These are phyloP conservation scores for Zygotorulaspora danielsina DNA, from an alignment of 805 yeast species.

Conservation along the genomic window DNA sequence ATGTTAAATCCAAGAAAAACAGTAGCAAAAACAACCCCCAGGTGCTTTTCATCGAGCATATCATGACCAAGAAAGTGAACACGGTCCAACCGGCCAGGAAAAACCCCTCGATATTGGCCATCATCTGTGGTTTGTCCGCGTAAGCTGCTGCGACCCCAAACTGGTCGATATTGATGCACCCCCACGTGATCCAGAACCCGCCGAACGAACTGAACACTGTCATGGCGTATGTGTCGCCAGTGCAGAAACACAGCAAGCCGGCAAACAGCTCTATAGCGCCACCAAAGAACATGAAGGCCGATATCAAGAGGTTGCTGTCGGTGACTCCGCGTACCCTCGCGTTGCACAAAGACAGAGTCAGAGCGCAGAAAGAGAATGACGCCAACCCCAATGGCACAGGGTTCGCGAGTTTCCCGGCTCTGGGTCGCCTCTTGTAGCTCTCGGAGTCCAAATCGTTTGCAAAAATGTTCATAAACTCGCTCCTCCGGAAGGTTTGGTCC, in stretches of 20 bases:
- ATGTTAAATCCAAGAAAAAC: slow-evolving; percentile 49
- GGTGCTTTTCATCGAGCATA: slow-evolving; percentile 56
- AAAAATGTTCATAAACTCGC: slow-evolving; percentile 58
- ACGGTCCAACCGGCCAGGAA: slow-evolving; percentile 60
- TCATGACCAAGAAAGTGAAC: slow-evolving; percentile 54
- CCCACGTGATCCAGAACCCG: slow-evolving; percentile 76
- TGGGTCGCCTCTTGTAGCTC: slow-evolving; percentile 31
- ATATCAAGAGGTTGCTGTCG: slow-evolving; percentile 57
- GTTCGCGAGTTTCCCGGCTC: slow-evolving; percentile 48
- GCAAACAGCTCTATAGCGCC: slow-evolving; percentile 68
- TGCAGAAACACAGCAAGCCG: slow-evolving; percentile 72
- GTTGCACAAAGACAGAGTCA: slow-evolving; percentile 60
- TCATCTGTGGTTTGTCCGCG: slow-evolving; percentile 41
- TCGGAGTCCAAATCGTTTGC: slow-evolving; percentile 52
- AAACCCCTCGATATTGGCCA: slow-evolving; percentile 52
- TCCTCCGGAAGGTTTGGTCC: slow-evolving; percentile 41
- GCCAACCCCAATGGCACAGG: slow-evolving; percentile 74
- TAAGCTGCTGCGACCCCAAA: slow-evolving; percentile 53
- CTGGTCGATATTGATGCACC: slow-evolving; percentile 55
- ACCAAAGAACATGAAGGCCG: slow-evolving; percentile 66
- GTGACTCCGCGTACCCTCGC: slow-evolving; percentile 65
- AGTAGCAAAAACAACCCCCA: slow-evolving; percentile 56
- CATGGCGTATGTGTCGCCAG: slow-evolving; percentile 74
- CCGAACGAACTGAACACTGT: slow-evolving; percentile 49
- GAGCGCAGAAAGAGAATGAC: slow-evolving; percentile 55